These are phyloP conservation scores for Claviceps paspali DNA, from an alignment of 2,329 filamentous ascomycete species.

Conservation along the genomic window DNA sequence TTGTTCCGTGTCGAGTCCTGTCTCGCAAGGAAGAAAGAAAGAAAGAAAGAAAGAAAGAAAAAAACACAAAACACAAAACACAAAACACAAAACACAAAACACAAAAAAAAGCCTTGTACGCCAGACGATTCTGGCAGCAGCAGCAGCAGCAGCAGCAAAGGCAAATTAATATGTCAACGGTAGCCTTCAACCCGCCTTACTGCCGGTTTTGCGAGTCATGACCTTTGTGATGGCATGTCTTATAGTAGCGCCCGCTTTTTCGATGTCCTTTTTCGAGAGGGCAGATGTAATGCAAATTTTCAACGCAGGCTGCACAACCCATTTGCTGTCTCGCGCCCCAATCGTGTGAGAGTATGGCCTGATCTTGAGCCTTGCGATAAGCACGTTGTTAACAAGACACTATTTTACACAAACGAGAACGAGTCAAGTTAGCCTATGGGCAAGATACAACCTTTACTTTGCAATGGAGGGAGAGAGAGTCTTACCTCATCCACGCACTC, in stretches of 20 bases:
- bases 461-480: not conserved
- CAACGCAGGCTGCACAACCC: conserved; percentile 62
- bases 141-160: too few relatives aligned
- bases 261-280: conserved; percentile 83
- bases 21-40: too few relatives aligned
- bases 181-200: conserved; percentile 12
- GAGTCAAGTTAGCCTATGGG: too few relatives aligned
- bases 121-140: too few relatives aligned
- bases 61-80: too few relatives aligned
- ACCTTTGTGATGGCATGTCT: conserved; percentile 90
- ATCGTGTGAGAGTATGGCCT: conserved; percentile 50
- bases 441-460: too few relatives aligned
- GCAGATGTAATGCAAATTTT: conserved; percentile 86
- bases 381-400: conserved; percentile 73
- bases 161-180: too few relatives aligned
- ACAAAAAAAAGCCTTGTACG: too few relatives aligned
- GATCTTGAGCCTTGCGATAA: conserved; percentile 76
- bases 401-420: conserved; percentile 26
- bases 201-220: conserved; percentile 49
- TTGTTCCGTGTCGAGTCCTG: too few relatives aligned
- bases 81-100: too few relatives aligned
- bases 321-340: conserved; percentile 52
- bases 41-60: too few relatives aligned
- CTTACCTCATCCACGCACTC: conserved; percentile 93
- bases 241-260: conserved; percentile 80